Conservation (phyloP, 73 alveolate genomes). For the Stentor coeruleus region DNA sequence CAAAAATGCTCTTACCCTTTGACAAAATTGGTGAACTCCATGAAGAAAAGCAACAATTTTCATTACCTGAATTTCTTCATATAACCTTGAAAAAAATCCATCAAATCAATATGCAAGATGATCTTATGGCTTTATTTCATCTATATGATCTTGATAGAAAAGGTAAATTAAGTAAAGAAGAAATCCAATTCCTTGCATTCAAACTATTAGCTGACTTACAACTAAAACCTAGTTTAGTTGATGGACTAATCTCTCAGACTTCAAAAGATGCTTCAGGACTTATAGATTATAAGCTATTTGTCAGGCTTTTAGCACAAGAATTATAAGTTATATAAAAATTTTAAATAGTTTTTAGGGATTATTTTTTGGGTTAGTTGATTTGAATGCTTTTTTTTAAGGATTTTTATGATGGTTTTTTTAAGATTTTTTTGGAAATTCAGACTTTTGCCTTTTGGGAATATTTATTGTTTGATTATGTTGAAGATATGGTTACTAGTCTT, state of each 20-base stretch:
- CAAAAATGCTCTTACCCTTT: background rate
- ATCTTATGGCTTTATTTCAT: conserved; percentile 21
- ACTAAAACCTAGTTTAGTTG: background rate
- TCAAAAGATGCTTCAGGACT: background rate
- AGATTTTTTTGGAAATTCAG: too few species aligned
- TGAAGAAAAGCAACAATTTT: background rate
- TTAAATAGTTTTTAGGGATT: too few species aligned
- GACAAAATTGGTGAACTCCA: background rate
- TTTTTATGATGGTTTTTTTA: too few species aligned
- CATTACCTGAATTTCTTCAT: background rate
- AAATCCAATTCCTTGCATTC: conserved; percentile 17
- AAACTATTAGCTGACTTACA: background rate
- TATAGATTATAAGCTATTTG: conserved; percentile 16
- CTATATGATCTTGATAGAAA: conserved; percentile 17
- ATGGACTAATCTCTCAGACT: background rate
- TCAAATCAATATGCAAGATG: conserved; percentile 23
- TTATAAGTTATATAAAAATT: too few species aligned
- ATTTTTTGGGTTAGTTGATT: too few species aligned
- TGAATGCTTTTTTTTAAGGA: too few species aligned
- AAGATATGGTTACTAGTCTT: too few species aligned
- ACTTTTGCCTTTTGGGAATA: too few species aligned
- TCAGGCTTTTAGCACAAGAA: conserved; percentile 8
- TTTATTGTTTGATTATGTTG: too few species aligned
- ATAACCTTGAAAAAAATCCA: conserved; percentile 12
- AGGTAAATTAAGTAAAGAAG: conserved; percentile 7